Conservation (phyloP, 148 eudicot genomes). For the Silene conica region DNA sequence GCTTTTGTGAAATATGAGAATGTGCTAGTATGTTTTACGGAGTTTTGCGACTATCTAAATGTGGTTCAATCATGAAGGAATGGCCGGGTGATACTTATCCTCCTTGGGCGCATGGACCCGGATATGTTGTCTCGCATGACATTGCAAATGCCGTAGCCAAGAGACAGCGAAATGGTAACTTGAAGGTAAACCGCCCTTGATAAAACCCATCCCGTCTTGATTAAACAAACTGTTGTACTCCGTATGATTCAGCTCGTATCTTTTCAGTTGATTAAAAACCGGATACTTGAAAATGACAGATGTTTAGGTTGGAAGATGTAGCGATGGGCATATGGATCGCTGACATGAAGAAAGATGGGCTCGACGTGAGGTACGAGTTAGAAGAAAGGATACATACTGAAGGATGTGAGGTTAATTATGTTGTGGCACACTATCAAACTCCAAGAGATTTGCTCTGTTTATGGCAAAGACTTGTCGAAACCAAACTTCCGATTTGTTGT, state of each 20-base stretch:
- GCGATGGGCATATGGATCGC: conserved; percentile 97
- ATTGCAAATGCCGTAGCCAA: conserved; percentile 58
- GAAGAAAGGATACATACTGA: conserved; percentile 59
- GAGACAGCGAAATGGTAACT: conserved; percentile 50
- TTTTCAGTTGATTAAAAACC: not conserved
- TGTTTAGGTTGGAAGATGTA: conserved; percentile 97
- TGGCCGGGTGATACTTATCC: conserved; percentile 78
- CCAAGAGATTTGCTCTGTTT: conserved; percentile 87
- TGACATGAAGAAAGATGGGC: conserved; percentile 66
- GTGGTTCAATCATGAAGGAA: conserved; percentile 47
- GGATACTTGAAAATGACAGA: conserved; percentile 37
- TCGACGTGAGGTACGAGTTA: conserved; percentile 56
- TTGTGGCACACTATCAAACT: conserved; percentile 89
- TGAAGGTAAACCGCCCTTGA: conserved; percentile 51
- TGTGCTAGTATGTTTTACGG: too few species aligned
- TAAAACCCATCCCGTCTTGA: not conserved
- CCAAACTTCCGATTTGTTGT: conserved; percentile 63
- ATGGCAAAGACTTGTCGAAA: conserved; percentile 88
- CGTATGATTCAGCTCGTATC: too few species aligned
- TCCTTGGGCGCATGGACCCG: conserved; percentile 96
- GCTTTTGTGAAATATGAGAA: too few species aligned
- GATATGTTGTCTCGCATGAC: conserved; percentile 78
- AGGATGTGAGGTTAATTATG: conserved; percentile 74
- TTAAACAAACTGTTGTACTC: not conserved
- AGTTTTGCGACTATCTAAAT: not conserved